These are phyloP conservation scores for Carex littledalei DNA, from an alignment of 176 grass and related monocot genomes.

Conservation along the genomic window DNA sequence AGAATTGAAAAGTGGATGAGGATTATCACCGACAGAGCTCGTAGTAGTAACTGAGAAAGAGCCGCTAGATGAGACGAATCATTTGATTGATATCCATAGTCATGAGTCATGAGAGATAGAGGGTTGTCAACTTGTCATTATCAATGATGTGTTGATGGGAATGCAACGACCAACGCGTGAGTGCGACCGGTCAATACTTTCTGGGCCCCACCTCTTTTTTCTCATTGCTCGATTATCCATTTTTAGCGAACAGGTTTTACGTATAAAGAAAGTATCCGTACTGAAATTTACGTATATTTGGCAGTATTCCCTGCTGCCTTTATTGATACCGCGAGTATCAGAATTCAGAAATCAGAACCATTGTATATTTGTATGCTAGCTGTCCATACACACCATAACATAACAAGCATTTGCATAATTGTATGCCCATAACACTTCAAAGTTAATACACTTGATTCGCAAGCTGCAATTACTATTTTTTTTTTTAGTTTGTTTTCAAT, in stretches of 20 bases:
- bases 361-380: not conserved
- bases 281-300: constrained; percentile 6
- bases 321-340: not conserved
- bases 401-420: not conserved
- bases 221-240: not conserved
- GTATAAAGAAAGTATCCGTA: not conserved
- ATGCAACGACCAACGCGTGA: constrained; percentile 23
- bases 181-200: constrained; percentile 7
- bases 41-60: not conserved
- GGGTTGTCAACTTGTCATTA: not conserved
- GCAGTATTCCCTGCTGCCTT: not conserved
- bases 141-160: constrained; percentile 8
- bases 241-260: not conserved
- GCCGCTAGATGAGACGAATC: not conserved
- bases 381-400: too few relatives aligned
- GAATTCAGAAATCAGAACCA: too few relatives aligned
- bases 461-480: too few relatives aligned
- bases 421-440: not conserved
- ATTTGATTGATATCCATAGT: not conserved
- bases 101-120: not conserved
- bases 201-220: not conserved
- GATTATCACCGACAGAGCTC: not conserved
- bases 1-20: too few relatives aligned
- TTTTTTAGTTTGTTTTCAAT: not conserved
- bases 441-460: not conserved